Evolutionary conservation across 306 rosid species (phyloP).

Genomic region (Castanea crenata): DNA sequence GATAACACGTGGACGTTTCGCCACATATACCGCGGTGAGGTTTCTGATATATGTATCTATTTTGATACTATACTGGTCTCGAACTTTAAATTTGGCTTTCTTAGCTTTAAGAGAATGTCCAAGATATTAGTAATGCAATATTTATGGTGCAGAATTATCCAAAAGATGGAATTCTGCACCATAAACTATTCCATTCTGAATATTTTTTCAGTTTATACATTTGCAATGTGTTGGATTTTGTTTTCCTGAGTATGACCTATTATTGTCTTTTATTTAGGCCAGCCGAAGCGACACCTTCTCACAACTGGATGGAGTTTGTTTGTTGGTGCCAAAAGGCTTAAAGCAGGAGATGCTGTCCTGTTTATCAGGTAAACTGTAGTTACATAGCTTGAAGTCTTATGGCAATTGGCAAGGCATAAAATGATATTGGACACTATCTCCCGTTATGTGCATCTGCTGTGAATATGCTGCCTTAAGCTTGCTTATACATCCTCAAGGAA

Average conservation of each 20-base stretch:
- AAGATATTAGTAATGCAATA: background rate
- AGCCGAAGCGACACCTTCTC: constrained; percentile 97
- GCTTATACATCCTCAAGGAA: background rate
- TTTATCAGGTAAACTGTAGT: constrained; percentile 66
- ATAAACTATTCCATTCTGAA: background rate
- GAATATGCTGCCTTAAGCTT: background rate
- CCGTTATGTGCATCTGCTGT: background rate
- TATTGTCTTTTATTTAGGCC: constrained; percentile 48
- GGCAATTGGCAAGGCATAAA: background rate
- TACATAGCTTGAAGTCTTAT: background rate
- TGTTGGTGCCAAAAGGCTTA: constrained; percentile 86
- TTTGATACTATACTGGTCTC: background rate
- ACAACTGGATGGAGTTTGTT: constrained; percentile 98
- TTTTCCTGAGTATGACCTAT: constrained; percentile 1
- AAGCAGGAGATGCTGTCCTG: constrained; percentile 91
- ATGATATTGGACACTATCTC: background rate
- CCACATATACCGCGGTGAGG: constrained; percentile 85
- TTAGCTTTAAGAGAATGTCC: background rate
- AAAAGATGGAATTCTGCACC: background rate
- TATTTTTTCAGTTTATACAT: background rate
- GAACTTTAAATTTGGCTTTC: background rate
- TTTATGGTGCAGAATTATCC: no score
- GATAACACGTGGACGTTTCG: constrained; percentile 90
- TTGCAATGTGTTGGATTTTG: background rate
- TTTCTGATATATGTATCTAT: background rate